Percentiles rank a stretch among this genome's conserved stretches.
phyloP scores from a whole-genome alignment of 2,329 filamentous ascomycete species.

The Aspergillus ustus region DNA sequence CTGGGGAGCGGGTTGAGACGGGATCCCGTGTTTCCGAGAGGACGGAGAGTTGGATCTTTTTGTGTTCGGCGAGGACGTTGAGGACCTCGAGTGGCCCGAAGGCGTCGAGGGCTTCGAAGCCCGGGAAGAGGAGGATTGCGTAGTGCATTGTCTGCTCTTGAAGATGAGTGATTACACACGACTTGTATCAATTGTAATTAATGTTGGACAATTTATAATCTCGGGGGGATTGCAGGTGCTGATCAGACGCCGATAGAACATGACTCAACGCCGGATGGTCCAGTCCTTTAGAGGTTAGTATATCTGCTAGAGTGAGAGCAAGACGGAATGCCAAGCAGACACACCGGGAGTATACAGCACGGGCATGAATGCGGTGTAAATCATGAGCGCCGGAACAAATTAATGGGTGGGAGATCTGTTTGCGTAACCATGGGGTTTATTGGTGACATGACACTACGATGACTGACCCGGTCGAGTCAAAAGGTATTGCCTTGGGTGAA shows the following conservation, averaged over 20 bases:
- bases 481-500: too few relatives aligned
- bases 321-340: neutral
- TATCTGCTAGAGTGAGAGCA: neutral
- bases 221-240: neutral
- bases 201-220: neutral
- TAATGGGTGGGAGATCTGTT: too few relatives aligned
- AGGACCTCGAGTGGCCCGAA: conserved; percentile 56
- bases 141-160: conserved; percentile 1
- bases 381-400: too few relatives aligned
- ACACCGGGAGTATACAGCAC: neutral
- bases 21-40: conserved; percentile 7
- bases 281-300: neutral
- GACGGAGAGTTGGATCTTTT: neutral
- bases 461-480: too few relatives aligned
- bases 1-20: conserved; percentile 9
- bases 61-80: conserved; percentile 31
- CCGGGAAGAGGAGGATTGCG: conserved; percentile 41
- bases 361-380: too few relatives aligned
- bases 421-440: too few relatives aligned
- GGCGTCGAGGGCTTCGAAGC: conserved; percentile 48
- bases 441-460: too few relatives aligned
- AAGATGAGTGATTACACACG: neutral
- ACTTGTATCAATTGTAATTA: neutral
- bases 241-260: neutral
- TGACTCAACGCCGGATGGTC: neutral